phyloP scores from a whole-genome alignment of 768 basidiomycete genomes.

The Xanthoconium purpureum region DNA sequence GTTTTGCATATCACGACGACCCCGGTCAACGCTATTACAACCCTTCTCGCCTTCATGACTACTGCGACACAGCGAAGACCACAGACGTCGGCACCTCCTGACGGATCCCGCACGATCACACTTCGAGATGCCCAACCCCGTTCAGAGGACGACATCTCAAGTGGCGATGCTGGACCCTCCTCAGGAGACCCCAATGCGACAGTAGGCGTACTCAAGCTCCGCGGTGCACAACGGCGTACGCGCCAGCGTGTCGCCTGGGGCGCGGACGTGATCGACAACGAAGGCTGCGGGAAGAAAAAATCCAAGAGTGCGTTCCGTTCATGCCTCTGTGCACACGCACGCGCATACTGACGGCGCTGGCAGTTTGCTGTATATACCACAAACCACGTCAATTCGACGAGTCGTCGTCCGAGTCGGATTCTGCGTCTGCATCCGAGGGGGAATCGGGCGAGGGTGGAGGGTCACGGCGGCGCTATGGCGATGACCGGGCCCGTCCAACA shows the following conservation, averaged over 20 bases:
- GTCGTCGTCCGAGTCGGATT: conserved; percentile 66
- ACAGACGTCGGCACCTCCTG: conserved; percentile 41
- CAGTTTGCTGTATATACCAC: conserved; percentile 96
- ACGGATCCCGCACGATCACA: conserved; percentile 56
- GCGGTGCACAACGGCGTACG: conserved; percentile 46
- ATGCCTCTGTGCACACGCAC: background rate
- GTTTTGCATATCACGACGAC: background rate
- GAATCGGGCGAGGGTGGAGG: conserved; percentile 18
- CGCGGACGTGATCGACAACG: conserved; percentile 87
- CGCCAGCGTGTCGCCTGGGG: conserved; percentile 74
- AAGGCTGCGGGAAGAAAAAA: conserved; percentile 83
- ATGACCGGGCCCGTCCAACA: conserved; percentile 13
- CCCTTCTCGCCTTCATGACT: conserved; percentile 3
- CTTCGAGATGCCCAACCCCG: conserved; percentile 38
- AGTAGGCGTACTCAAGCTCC: conserved; percentile 57
- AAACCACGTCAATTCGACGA: conserved; percentile 78
- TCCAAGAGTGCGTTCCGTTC: conserved; percentile 69
- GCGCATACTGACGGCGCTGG: background rate
- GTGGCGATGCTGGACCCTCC: conserved; percentile 14
- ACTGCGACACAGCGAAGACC: conserved; percentile 30
- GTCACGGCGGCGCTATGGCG: background rate
- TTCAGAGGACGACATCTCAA: conserved; percentile 20
- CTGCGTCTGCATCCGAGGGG: conserved; percentile 36
- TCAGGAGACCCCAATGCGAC: conserved; percentile 18
- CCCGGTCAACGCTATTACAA: too few relatives aligned